Evolutionary conservation across 2,329 filamentous ascomycete genomes (phyloP).

Genomic region (Colletotrichum cereale): DNA sequence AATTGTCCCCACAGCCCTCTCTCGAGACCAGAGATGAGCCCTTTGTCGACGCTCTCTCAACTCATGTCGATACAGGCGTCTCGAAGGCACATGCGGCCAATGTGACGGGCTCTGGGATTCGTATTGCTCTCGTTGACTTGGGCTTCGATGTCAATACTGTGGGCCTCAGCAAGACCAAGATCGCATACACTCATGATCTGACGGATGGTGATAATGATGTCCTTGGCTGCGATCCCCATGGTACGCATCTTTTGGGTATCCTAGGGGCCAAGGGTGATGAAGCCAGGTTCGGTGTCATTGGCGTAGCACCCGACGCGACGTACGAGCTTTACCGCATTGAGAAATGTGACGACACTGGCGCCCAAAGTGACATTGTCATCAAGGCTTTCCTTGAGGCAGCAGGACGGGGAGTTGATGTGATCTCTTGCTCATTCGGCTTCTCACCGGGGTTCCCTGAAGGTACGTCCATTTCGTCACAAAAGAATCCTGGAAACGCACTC

Average conservation of each 20-base stretch:
- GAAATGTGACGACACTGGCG: conserved; percentile 27
- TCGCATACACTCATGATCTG: conserved; percentile 16
- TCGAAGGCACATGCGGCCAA: conserved; percentile 21
- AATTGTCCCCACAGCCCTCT: not conserved
- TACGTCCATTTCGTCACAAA: not conserved
- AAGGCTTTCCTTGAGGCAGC: conserved; percentile 27
- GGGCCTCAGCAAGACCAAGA: conserved; percentile 15
- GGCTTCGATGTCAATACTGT: conserved; percentile 18
- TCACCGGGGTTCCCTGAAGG: conserved; percentile 14
- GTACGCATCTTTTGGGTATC: conserved; percentile 23
- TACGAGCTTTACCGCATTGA: conserved; percentile 44
- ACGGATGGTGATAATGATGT: conserved; percentile 28
- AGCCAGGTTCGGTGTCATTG: conserved; percentile 42
- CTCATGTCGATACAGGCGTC: conserved; percentile 45
- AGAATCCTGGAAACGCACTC: not conserved
- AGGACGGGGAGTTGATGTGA: conserved; percentile 12
- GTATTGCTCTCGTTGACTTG: conserved; percentile 22
- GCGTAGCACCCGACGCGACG: conserved; percentile 44
- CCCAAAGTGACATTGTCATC: conserved; percentile 31
- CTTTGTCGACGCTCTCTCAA: conserved; percentile 9
- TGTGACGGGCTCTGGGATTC: conserved; percentile 16
- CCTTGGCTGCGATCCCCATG: conserved; percentile 20
- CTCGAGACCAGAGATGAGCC: not conserved
- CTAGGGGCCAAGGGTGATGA: conserved; percentile 25
- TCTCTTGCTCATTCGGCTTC: conserved; percentile 19